Base-by-base conservation (phyloP, 805 yeast species). In the Saccharomycopsis fibuligera region DNA sequence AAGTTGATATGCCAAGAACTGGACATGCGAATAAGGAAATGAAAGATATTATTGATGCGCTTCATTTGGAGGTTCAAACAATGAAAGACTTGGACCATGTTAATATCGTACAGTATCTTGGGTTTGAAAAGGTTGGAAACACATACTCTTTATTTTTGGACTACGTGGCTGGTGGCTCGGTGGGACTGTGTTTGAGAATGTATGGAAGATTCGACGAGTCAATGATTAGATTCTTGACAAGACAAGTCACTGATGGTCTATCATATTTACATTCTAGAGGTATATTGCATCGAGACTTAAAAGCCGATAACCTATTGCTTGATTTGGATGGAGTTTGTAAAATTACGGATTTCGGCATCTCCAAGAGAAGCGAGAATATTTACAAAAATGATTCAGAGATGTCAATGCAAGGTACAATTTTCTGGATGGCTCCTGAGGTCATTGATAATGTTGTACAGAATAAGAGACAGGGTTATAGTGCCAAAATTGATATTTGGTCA, bases 361-460 rank as follows among this genome's bases (percentile, higher is more conserved):
- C 97, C 37, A 90, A 88, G 62, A 79, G 81, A 59, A 79, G 88
- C 10, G 76, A 81, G 40, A 90, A 93, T 61, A 86, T 91, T 22
- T 91, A 93, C 62, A 81, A 86, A 27, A 89, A 93, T 63, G 81
- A 87, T 58, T 88, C 96, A 3, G 96, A 88, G 48, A 86, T 90
- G 96, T 90, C 97, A 10, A 88, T 87, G 95, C 96, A 95, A 65
- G 99, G 99, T 22, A 90, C 99, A 0, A 88, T 95, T 1, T 93
- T 90, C 64, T 93, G 99, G 99, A 93, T 93, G 99, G 99, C 99
- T 1, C 99, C 99, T 0, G 99, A 93, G 62, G 96, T 95, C 55
- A 89, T 93, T 44, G 91, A 89, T 62, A 88, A 87, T 50, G 80
- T 80, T 19, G 81, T 78, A 2, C 83, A 79, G 54, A 78, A 79